phyloP scores from a whole-genome alignment of 1,139 yeast species.

The Saccharomyces hybrid region DNA sequence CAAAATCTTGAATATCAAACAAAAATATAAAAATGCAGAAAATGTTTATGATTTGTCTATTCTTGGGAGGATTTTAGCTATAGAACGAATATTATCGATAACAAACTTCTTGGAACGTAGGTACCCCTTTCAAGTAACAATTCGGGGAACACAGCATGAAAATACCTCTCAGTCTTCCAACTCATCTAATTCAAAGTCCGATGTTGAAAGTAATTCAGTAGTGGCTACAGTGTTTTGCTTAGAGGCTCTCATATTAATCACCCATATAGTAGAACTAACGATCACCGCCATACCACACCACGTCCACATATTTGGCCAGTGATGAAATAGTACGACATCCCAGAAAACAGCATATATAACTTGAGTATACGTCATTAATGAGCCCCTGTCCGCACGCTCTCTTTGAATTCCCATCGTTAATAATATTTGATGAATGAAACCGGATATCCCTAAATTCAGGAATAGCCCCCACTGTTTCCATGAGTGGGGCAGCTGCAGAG shows the following conservation, averaged over 20 bases:
- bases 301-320: conserved; percentile 63
- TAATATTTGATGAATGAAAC: conserved; percentile 73
- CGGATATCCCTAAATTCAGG: conserved; percentile 58
- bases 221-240: not conserved
- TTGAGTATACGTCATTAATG: too few species aligned
- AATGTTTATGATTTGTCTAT: too few species aligned
- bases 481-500: conserved; percentile 55
- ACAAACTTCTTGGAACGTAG: too few species aligned
- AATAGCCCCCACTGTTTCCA: conserved; percentile 60
- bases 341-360: too few species aligned
- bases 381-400: too few species aligned
- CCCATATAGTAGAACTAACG: conserved; percentile 55
- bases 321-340: conserved; percentile 74
- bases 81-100: too few species aligned
- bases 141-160: not conserved
- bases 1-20: not conserved
- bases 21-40: not conserved
- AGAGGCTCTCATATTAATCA: conserved; percentile 37
- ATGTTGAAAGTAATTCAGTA: not conserved
- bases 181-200: not conserved
- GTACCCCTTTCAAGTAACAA: too few species aligned
- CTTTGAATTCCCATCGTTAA: conserved; percentile 79
- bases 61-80: too few species aligned
- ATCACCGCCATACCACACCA: conserved; percentile 63
- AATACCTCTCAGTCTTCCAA: not conserved